phyloP scores from a whole-genome alignment of 192 early-diverging fungal genomes.

The Coemansia sp. region DNA sequence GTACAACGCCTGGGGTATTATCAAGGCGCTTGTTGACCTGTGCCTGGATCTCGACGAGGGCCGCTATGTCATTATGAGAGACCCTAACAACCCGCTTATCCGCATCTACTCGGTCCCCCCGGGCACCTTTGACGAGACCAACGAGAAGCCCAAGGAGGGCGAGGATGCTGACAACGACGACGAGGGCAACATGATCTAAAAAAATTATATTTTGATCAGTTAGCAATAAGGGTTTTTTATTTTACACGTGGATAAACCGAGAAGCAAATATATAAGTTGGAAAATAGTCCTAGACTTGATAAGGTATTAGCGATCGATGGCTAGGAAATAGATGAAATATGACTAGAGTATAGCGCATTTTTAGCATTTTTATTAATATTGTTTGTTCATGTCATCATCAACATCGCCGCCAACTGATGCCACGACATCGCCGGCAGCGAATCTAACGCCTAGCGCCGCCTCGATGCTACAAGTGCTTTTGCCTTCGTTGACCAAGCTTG shows the following conservation, averaged over 20 bases:
- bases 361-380: neutral
- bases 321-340: no score
- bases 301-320: no score
- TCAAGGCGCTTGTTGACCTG: slow-evolving; percentile 89
- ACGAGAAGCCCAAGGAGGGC: slow-evolving; percentile 13
- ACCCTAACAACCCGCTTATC: slow-evolving; percentile 92
- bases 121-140: slow-evolving; percentile 60
- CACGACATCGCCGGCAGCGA: neutral
- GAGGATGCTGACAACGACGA: neutral
- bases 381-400: neutral
- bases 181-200: neutral
- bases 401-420: neutral
- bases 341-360: no score
- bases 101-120: slow-evolving; percentile 76
- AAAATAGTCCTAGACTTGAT: no score
- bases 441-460: slow-evolving; percentile 20
- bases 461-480: slow-evolving; percentile 49
- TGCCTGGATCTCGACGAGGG: slow-evolving; percentile 86
- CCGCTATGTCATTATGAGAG: slow-evolving; percentile 91
- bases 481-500: slow-evolving; percentile 41
- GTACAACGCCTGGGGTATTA: slow-evolving; percentile 92
- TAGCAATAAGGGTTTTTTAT: neutral
- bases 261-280: neutral
- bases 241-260: neutral
- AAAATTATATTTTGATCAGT: no score